These are phyloP conservation scores for Entomophthora muscae DNA, from an alignment of 371 early-diverging fungal species.

Conservation along the genomic window DNA sequence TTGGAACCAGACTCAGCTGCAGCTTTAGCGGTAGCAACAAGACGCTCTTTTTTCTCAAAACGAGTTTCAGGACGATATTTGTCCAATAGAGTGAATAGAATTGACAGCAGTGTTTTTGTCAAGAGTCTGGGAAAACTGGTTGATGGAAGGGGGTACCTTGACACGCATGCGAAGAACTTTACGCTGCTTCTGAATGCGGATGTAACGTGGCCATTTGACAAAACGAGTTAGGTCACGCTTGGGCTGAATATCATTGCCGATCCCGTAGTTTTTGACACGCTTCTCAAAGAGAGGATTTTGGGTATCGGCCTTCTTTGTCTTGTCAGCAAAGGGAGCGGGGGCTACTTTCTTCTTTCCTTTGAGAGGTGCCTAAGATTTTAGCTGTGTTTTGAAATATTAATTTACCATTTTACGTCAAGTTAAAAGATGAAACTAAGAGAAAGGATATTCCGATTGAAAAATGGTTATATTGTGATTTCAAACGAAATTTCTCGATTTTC, in stretches of 20 bases:
- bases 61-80: slow-evolving; percentile 99
- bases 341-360: slow-evolving; percentile 68
- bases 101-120: slow-evolving; percentile 96
- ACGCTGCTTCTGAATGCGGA: slow-evolving; percentile 93
- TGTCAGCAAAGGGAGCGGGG: slow-evolving; percentile 65
- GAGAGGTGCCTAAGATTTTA: slow-evolving; percentile 18
- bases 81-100: slow-evolving; percentile 87
- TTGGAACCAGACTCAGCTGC: slow-evolving; percentile 80
- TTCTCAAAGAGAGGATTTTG: slow-evolving; percentile 87
- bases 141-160: slow-evolving; percentile 98
- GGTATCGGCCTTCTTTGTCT: slow-evolving; percentile 41
- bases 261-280: slow-evolving; percentile 79
- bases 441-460: no score
- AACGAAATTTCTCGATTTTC: no score
- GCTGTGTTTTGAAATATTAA: no score
- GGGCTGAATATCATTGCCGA: slow-evolving; percentile 91
- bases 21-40: slow-evolving; percentile 61
- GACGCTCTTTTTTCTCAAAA: slow-evolving; percentile 89
- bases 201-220: slow-evolving; percentile 95
- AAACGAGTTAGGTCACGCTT: slow-evolving; percentile 88
- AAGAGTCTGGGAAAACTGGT: slow-evolving; percentile 96
- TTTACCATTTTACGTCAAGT: no score
- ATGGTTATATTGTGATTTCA: no score
- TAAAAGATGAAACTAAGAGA: no score
- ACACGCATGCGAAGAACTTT: slow-evolving; percentile 93